phyloP scores from a whole-genome alignment of 129 eudicot genomes.

The Centella asiatica region DNA sequence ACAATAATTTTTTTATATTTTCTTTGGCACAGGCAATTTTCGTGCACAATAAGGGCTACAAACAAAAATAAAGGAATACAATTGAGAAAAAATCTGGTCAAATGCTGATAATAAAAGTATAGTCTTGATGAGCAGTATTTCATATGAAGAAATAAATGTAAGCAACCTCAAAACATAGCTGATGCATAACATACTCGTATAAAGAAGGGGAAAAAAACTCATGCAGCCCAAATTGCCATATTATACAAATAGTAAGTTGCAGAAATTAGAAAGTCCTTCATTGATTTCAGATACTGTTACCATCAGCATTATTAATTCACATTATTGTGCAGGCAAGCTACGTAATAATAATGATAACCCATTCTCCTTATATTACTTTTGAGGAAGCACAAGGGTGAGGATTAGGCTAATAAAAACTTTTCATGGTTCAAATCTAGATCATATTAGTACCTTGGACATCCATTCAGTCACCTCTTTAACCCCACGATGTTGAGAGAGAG shows the following conservation, averaged over 20 bases:
- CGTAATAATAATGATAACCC: no score
- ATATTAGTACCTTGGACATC: constrained; percentile 75
- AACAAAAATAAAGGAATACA: not conserved
- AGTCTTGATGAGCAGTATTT: no score
- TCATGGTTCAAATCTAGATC: not conserved
- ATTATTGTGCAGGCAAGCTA: not conserved
- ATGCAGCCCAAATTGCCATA: not conserved
- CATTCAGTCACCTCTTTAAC: constrained; percentile 87
- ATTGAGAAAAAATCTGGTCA: no score
- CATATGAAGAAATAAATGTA: no score
- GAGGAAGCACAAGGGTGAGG: not conserved
- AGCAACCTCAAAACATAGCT: no score
- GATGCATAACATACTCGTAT: no score
- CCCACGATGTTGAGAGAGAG: constrained; percentile 81
- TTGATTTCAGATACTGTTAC: no score
- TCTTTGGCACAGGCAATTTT: not conserved
- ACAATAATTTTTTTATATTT: not conserved
- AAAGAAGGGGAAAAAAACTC: no score
- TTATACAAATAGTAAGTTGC: not conserved
- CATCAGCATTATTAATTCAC: not conserved
- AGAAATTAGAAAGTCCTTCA: not conserved
- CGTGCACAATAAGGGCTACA: not conserved
- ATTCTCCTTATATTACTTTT: no score
- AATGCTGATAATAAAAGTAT: not conserved
- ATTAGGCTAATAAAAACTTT: not conserved